Evolutionary conservation across 2,329 filamentous ascomycete genomes (phyloP), one percentile per base, ranked within the genome.

Genomic region (Rachicladosporium sp.): DNA sequence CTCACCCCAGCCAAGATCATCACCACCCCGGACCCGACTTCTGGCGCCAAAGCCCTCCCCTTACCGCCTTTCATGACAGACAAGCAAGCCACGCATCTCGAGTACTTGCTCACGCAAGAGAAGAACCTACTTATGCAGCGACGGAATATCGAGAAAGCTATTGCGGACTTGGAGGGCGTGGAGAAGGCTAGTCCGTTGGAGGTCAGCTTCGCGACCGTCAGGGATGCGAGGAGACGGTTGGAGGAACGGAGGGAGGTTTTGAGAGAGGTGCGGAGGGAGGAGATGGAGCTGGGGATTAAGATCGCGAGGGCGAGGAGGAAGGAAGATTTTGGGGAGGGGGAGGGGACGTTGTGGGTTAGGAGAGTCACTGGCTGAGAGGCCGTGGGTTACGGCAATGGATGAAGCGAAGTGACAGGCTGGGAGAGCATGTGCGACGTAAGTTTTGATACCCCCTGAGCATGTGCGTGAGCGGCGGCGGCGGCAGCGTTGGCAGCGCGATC

Each of bases 231-330:
- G 54, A 66, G 62, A 51, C 85, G 82, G 55, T 76, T 91, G 0
- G 74, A 79, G 46, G 69, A 66, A 13, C 66, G 88, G 37, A 71
- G 73, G 43, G 61, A 63, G 37, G 81, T 88, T 56, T 68, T 89
- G 29, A 73, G 78, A 3, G 82, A 87, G 46, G 74, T 91, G 19
- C 73, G 76, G 59, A 71, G 77, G 46, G 78, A 89, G 58, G 80
- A 87, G 59, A 81, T 89, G 53, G 82, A 91, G 41, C 63, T 88
- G 32, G 84, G 84, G 1, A 63, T 91, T 51, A 80, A 78, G 58
- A 66, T 91, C 40, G 79, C 81, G 7, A 80, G 82, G 62, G 88
- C 85, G 65, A 73, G 83, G 35, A 70, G 78, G 50, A 82, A 88
- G 51, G 73, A 79, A 46, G 72, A 80, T 38, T 70, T 70, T 2